Evolutionary conservation across 108 stramenopile genomes (phyloP), one percentile per base, ranked within the genome.

Genomic region (Nannochloropsis oceanica): DNA sequence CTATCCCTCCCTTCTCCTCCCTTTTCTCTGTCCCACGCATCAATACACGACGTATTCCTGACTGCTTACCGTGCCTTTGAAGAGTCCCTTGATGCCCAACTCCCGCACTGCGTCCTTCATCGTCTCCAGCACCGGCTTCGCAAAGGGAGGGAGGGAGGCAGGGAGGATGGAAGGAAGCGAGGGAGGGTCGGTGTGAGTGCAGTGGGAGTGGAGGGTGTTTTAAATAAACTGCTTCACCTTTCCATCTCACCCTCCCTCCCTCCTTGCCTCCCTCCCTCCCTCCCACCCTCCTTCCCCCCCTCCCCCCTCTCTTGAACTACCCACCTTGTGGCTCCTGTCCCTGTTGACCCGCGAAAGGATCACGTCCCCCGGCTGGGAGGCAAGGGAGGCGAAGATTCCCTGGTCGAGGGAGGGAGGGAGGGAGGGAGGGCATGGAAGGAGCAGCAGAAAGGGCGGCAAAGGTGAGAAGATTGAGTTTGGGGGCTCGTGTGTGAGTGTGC

Each of bases 321-420:
- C 84, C 24, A 79, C 84, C 84, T 84, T 73, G 59, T 43, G 43
- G 26, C 8, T 27, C 26, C 25, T 27, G 11, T 22, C 14, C 20
- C 25, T 25, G 84, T 88, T 93, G 86, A 95, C 93, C 12, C 94
- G 93, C 79, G 96, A 96, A 27, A 97, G 89, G 79, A 97, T 94
- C 93, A 96, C 94, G 88, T 97, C 97, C 22, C 97, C 97, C 44
- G 97, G 97, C 81, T 97, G 97, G 80, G 93, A 93, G 85, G 93
- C 93, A 3, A 96, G 85, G 50, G 96, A 97, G 12, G 97, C 95
- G 85, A 95, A 84, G 25, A 96, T 80, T 0, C 94, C 93, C 18
- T 83, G 83, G 8, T 42, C 43, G 14, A n/a, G 59, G 59, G n/a
- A 73, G n/a, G 59, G n/a, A n/a, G 59, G n/a, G 59, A n/a, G 59